phyloP scores from a whole-genome alignment of 345 rosid species.

The Eucalyptus marginata region DNA sequence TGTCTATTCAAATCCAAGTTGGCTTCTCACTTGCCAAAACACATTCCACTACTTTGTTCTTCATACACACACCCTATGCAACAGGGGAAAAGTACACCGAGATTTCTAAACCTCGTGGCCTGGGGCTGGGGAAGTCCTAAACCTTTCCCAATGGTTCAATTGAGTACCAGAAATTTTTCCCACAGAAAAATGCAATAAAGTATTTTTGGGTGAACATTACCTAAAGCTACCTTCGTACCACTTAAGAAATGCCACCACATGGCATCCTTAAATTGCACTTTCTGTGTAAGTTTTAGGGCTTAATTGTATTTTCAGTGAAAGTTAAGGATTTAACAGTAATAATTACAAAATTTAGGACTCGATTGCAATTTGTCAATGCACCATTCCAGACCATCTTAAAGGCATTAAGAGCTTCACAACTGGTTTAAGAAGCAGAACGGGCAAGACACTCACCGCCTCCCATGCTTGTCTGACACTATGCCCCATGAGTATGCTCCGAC shows the following conservation, averaged over 20 bases:
- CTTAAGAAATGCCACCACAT: neutral
- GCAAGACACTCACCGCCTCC: conserved; percentile 49
- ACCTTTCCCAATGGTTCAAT: neutral
- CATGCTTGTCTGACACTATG: conserved; percentile 64
- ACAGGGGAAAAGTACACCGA: neutral
- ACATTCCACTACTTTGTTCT: neutral
- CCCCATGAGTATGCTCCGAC: conserved; percentile 93
- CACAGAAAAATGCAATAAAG: neutral
- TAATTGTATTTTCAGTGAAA: neutral
- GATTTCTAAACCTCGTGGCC: neutral
- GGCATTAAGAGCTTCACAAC: neutral
- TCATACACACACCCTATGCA: neutral
- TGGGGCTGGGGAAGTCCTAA: neutral
- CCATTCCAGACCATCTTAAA: neutral
- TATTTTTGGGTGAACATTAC: neutral
- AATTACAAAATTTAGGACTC: neutral
- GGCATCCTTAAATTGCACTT: neutral
- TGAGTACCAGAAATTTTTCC: neutral
- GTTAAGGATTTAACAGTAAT: neutral
- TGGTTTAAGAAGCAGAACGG: neutral
- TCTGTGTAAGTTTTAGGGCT: neutral
- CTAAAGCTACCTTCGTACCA: neutral
- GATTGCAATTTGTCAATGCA: neutral
- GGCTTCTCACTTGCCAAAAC: neutral
- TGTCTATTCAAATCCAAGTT: neutral